Evolutionary conservation across 106 monocot species (phyloP), one percentile per base, ranked within the genome.

Genomic region (Dendrobium catenatum): DNA sequence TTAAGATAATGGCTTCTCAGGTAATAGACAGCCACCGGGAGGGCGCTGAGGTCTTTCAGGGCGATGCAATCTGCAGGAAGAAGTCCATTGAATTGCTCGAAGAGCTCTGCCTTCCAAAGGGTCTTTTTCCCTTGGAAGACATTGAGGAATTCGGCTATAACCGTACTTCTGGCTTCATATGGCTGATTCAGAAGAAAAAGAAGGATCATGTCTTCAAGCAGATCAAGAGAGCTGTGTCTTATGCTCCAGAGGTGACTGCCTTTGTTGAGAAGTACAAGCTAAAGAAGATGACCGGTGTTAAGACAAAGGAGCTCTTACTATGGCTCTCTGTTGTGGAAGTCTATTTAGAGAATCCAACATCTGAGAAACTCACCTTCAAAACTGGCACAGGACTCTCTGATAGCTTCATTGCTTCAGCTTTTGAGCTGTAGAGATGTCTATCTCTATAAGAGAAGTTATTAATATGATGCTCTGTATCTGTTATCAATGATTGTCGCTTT

Each of bases 281-380:
- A 66, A 82, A 82, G 58, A 82, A 82, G 76, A 29, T 82, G 76
- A 82, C 76, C 0, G 82, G 82, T 11, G 76, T 82, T 3, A 82
- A 82, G 77, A 82, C 82, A 0, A 82, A 77, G 77, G 82, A 82
- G 77, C 76, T 82, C 17, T 13, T 82, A 0, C 9, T 82, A 43
- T 77, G 77, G 82, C 82, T 82, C 77, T 82, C 82, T 27, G 77
- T 82, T 9, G 64, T 77, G 5, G 82, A 82, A 76, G 76, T 82
- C 31, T 82, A 77, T n/a, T 77, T 82, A 33, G 77, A 77, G 49
- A 77, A 64, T 4, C 77, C 82, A 15, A 15, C 77, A 3, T 77
- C 77, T 0, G 77, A 82, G 31, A 77, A 77, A 22, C 77, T 82
- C 10, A 82, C 82, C 11, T 82, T 82, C 27, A 82, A 82, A 64